phyloP scores from a whole-genome alignment of 2,329 filamentous ascomycete species.

The Penicillium rolfsii region DNA sequence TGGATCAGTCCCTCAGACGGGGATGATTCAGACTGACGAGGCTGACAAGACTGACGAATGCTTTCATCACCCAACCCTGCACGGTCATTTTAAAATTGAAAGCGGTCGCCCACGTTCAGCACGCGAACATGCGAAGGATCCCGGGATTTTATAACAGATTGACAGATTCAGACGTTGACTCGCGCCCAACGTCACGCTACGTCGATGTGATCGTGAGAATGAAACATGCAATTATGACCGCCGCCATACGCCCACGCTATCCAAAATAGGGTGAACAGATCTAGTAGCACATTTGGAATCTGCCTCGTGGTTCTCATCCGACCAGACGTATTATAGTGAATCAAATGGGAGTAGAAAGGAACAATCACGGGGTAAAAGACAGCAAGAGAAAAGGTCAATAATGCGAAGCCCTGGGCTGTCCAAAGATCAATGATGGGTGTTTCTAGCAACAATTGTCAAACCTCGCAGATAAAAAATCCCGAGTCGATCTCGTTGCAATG shows the following conservation, averaged over 20 bases:
- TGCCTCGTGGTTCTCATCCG: slow-evolving; percentile 4
- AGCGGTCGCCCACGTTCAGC: slow-evolving; percentile 7
- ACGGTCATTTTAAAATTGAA: slow-evolving; percentile 28
- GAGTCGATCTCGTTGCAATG: slow-evolving; percentile 15
- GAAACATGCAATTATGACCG: slow-evolving; percentile 34
- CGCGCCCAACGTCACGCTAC: slow-evolving; percentile 28
- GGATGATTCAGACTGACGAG: slow-evolving; percentile 36
- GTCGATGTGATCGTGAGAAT: slow-evolving; percentile 33
- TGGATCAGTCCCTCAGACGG: slow-evolving; percentile 26
- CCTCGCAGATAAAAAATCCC: slow-evolving; percentile 26
- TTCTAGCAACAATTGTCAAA: slow-evolving; percentile 23
- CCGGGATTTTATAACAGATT: slow-evolving; percentile 23
- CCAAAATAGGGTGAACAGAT: slow-evolving; percentile 16
- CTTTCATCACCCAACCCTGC: slow-evolving; percentile 32
- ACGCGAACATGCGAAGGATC: slow-evolving; percentile 5
- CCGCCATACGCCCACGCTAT: slow-evolving; percentile 17
- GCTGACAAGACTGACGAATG: slow-evolving; percentile 38
- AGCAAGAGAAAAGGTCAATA: background rate
- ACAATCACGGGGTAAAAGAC: background rate
- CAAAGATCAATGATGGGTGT: slow-evolving; percentile 4
- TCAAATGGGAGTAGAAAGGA: background rate
- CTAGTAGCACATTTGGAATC: slow-evolving; percentile 21
- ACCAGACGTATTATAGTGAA: background rate
- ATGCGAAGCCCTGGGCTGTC: slow-evolving; percentile 12
- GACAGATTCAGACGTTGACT: background rate